Conservation (phyloP, 163 green algal genomes). For the Scenedesmus sp. region DNA sequence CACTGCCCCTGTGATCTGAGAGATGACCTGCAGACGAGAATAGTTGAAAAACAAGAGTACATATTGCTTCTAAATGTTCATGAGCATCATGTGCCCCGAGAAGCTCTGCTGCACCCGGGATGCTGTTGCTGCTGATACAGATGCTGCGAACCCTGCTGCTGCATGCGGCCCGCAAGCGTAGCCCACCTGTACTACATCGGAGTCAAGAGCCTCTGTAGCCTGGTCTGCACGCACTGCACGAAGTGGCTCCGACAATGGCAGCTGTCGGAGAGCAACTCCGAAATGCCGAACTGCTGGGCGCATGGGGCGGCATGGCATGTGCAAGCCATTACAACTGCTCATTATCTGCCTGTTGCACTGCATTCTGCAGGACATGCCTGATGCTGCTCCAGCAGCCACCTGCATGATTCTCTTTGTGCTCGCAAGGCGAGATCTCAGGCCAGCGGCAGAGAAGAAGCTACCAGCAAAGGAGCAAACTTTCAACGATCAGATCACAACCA, state of each 20-base stretch:
- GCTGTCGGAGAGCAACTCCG: slow-evolving; percentile 8
- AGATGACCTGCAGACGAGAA: slow-evolving; percentile 68
- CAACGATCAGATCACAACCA: neutral
- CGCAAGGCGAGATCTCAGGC: neutral
- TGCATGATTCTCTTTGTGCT: neutral
- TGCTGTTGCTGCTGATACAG: neutral
- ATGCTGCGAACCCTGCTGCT: neutral
- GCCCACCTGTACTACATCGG: slow-evolving; percentile 30
- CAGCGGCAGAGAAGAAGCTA: neutral
- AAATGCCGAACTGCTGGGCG: neutral
- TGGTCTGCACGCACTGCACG: slow-evolving; percentile 56
- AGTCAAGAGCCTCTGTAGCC: slow-evolving; percentile 57
- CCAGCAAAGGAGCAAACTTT: neutral
- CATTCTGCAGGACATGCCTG: neutral
- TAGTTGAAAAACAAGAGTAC: neutral
- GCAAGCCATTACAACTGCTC: neutral
- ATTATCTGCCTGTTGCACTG: neutral
- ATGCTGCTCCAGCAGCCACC: neutral
- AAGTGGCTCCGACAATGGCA: neutral
- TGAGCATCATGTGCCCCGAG: neutral
- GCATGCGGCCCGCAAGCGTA: neutral
- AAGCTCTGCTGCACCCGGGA: neutral
- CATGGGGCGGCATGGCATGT: neutral
- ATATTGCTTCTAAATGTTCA: neutral
- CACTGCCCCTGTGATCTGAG: slow-evolving; percentile 65